Evolutionary conservation across 2,329 filamentous ascomycete genomes (phyloP).

Genomic region (Trichoderma brevicompactum): DNA sequence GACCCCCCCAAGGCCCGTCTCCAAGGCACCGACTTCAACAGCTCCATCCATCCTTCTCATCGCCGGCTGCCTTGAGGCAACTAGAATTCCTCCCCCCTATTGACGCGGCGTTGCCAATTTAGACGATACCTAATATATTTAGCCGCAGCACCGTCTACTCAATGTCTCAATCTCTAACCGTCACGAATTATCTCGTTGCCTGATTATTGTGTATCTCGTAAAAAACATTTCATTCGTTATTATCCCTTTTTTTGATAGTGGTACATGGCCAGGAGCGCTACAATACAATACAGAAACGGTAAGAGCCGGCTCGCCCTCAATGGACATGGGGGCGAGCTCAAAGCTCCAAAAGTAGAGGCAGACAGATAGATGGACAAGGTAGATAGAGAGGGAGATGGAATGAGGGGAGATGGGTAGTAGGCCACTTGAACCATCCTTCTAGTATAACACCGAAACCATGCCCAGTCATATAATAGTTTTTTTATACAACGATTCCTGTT

Average conservation of each 20-base stretch:
- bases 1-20: too few species aligned
- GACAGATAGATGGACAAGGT: background rate
- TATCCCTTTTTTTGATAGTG: slow-evolving; percentile 26
- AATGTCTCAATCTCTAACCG: background rate
- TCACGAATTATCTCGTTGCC: slow-evolving; percentile 1
- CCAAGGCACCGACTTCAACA: slow-evolving; percentile 9
- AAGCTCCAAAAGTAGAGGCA: background rate
- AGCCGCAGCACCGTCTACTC: background rate
- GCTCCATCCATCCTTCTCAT: background rate
- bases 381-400: slow-evolving; percentile 34
- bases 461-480: slow-evolving; percentile 33
- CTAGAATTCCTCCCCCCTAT: background rate
- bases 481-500: slow-evolving; percentile 38
- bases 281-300: slow-evolving; percentile 38
- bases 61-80: slow-evolving; percentile 25
- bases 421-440: slow-evolving; percentile 39
- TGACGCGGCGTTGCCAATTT: too few species aligned
- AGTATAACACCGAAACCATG: slow-evolving; percentile 55
- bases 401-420: slow-evolving; percentile 43
- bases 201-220: background rate
- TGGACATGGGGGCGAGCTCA: background rate
- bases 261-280: slow-evolving; percentile 37
- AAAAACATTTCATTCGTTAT: slow-evolving; percentile 28
- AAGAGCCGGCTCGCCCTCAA: slow-evolving; percentile 29
- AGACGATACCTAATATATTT: too few species aligned